Evolutionary conservation across 2,329 filamentous ascomycete species (phyloP).

Genomic region (Aspergillus sp.): DNA sequence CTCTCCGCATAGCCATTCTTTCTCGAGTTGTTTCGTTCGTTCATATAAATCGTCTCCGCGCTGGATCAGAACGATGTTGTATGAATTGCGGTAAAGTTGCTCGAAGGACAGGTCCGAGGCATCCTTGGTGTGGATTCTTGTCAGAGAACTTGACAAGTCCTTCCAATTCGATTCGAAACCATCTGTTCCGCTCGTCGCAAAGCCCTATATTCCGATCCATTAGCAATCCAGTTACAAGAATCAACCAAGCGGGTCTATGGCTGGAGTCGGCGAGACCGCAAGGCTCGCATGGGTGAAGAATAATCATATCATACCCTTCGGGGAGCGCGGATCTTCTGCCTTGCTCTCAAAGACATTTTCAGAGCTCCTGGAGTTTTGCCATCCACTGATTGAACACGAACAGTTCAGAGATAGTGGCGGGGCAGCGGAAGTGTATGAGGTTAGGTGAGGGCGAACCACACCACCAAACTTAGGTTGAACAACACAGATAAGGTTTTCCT

Average conservation of each 20-base stretch:
- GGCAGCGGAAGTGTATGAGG: slow-evolving; percentile 1
- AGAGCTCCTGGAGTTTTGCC: slow-evolving; percentile 1
- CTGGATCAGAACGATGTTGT: slow-evolving; percentile 89
- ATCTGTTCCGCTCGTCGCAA: slow-evolving; percentile 57
- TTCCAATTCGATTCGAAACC: slow-evolving; percentile 88
- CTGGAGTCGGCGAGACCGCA: neutral
- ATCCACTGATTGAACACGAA: slow-evolving; percentile 7
- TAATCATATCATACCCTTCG: slow-evolving; percentile 59
- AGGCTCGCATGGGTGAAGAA: neutral
- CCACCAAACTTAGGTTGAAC: neutral
- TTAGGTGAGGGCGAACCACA: slow-evolving; percentile 12
- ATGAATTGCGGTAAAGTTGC: slow-evolving; percentile 88
- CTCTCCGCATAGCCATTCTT: slow-evolving; percentile 72
- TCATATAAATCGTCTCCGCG: slow-evolving; percentile 80
- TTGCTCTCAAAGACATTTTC: slow-evolving; percentile 55
- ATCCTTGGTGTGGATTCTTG: slow-evolving; percentile 88
- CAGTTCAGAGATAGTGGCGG: slow-evolving; percentile 1
- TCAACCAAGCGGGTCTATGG: neutral
- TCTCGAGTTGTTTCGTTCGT: slow-evolving; percentile 76
- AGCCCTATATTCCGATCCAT: slow-evolving; percentile 47
- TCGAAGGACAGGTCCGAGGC: slow-evolving; percentile 90
- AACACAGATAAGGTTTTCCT: neutral
- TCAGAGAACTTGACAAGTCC: slow-evolving; percentile 71
- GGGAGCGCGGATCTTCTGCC: slow-evolving; percentile 66
- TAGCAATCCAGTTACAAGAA: neutral